Evolutionary conservation across 2,329 filamentous ascomycete genomes (phyloP).

Genomic region (Ceratocystis cubensis): DNA sequence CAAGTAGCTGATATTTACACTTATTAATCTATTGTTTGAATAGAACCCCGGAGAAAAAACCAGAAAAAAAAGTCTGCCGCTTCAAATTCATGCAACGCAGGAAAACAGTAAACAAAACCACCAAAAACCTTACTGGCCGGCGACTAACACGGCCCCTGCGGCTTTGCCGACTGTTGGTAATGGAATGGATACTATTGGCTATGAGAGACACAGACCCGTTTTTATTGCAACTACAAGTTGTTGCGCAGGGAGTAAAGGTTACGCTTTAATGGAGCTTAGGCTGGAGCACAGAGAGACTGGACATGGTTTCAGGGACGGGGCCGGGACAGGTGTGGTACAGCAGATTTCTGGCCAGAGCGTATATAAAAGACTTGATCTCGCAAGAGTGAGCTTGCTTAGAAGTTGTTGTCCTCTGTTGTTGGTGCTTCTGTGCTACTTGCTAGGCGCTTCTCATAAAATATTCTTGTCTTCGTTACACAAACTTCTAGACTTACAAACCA

Average conservation of each 20-base stretch:
- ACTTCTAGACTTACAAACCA: background rate
- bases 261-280: background rate
- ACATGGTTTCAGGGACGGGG: background rate
- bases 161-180: conserved; percentile 15
- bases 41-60: background rate
- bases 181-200: background rate
- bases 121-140: no score
- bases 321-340: background rate
- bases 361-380: background rate
- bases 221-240: conserved; percentile 10
- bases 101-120: background rate
- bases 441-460: no score
- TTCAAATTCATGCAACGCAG: background rate
- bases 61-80: background rate
- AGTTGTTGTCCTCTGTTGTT: no score
- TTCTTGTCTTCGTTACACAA: background rate
- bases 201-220: background rate
- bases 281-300: background rate
- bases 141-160: conserved; percentile 3
- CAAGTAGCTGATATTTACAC: background rate
- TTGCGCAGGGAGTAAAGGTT: background rate
- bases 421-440: no score
- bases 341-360: background rate
- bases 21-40: background rate
- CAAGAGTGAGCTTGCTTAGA: no score